These are phyloP conservation scores for Pisolithus albus DNA, from an alignment of 768 basidiomycete genomes.

Conservation along the genomic window DNA sequence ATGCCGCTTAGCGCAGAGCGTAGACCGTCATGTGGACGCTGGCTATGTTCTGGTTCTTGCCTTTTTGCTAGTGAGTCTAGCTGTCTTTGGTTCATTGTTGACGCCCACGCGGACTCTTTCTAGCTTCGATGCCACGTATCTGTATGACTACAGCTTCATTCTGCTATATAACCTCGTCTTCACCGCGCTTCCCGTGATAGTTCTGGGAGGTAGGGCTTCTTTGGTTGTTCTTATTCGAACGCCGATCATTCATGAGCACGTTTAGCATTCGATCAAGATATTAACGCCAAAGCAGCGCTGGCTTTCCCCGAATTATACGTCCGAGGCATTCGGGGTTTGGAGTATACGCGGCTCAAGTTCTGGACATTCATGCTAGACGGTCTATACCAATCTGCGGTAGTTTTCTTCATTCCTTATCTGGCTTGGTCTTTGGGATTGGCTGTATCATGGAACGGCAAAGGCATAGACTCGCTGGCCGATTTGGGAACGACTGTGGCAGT, in stretches of 20 bases:
- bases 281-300: constrained; percentile 81
- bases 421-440: constrained; percentile 61
- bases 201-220: constrained; percentile 65
- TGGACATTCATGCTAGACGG: constrained; percentile 96
- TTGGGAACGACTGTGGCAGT: constrained; percentile 90
- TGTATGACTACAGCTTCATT: constrained; percentile 94
- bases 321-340: constrained; percentile 87
- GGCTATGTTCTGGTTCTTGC: constrained; percentile 89
- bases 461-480: constrained; percentile 75
- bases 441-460: constrained; percentile 70
- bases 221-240: neutral
- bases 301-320: constrained; percentile 96
- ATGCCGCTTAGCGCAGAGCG: neutral
- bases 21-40: constrained; percentile 92
- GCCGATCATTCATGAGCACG: neutral
- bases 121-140: constrained; percentile 90
- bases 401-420: constrained; percentile 81
- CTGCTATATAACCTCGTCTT: constrained; percentile 88
- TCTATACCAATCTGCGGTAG: constrained; percentile 82
- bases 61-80: constrained; percentile 64
- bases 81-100: neutral
- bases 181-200: constrained; percentile 88
- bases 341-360: constrained; percentile 88
- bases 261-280: constrained; percentile 86
- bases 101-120: constrained; percentile 11